These are phyloP conservation scores for Suhomyces sp. DNA, from an alignment of 805 yeast species.

Conservation along the genomic window DNA sequence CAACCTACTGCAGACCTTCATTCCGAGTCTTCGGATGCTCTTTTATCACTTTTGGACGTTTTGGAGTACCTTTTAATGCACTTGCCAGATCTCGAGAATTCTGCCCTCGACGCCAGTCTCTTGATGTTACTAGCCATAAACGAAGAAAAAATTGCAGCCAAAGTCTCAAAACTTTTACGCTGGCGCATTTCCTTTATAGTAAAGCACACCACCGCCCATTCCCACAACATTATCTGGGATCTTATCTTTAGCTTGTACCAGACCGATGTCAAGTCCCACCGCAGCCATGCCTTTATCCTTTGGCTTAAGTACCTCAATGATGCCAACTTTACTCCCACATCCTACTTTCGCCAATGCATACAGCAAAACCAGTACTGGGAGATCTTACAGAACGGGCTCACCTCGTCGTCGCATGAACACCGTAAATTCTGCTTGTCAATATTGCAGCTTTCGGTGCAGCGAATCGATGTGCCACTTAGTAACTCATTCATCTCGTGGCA, in stretches of 20 bases:
- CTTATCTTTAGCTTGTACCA: slow-evolving; percentile 36
- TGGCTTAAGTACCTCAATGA: slow-evolving; percentile 53
- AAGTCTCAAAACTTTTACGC: slow-evolving; percentile 42
- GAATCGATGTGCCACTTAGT: slow-evolving; percentile 32
- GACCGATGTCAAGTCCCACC: slow-evolving; percentile 20
- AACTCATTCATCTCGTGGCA: slow-evolving; percentile 46
- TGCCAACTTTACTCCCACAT: slow-evolving; percentile 10
- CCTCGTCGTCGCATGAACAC: slow-evolving; percentile 57
- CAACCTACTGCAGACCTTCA: slow-evolving; percentile 1
- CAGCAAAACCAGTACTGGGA: slow-evolving; percentile 45
- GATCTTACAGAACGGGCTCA: slow-evolving; percentile 53
- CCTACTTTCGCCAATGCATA: slow-evolving; percentile 27
- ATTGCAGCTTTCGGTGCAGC: slow-evolving; percentile 56
- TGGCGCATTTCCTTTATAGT: slow-evolving; percentile 46
- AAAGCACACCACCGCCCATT: slow-evolving; percentile 4
- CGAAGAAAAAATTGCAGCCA: slow-evolving; percentile 35
- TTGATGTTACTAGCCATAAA: slow-evolving; percentile 34
- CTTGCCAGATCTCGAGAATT: slow-evolving; percentile 5
- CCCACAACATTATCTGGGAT: slow-evolving; percentile 42
- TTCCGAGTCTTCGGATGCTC: slow-evolving; percentile 11
- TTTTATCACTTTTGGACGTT: slow-evolving; percentile 27
- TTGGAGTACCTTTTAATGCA: slow-evolving; percentile 35
- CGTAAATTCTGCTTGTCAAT: slow-evolving; percentile 68
- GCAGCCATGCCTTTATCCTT: slow-evolving; percentile 46
- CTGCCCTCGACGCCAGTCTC: slow-evolving; percentile 14